Evolutionary conservation across 2,329 filamentous ascomycete species (phyloP), one percentile per base, ranked within the genome.

Genomic region (Lachnum nothofagi): DNA sequence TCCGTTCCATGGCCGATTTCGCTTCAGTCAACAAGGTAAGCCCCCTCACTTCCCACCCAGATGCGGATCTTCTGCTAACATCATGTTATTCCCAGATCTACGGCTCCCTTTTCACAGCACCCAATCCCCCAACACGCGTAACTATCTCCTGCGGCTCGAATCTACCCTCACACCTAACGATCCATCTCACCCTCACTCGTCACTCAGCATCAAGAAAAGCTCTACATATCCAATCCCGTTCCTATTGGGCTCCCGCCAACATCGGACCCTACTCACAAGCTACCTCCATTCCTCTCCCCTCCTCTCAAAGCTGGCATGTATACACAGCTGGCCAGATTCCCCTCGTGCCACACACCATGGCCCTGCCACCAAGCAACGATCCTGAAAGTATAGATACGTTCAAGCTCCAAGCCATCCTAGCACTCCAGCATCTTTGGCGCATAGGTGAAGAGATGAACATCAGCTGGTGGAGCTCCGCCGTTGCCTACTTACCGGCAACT

Each of bases 231-330:
- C 93, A 97, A 68, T 91, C 87, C 3, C 76, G 88, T 33, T 95
- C 89, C 9, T 97, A 97, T 73, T 98, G 93, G 93, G 93, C 93
- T 0, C 93, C 93, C 0, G 91, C 93, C 17, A 97, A 97, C 63
- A 97, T 98, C 46, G 93, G 93, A 0, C 93, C 93, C 0, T 97
- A 97, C 68, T 96, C 91, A 48, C 93, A 98, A 70, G 89, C 90
- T 3, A 82, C 93, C 42, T 74, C 78, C 2, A 69, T 80, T 9
- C 72, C 72, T 9, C 61, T 74, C 3, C 25, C 49, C 6, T 10
- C 24, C 27, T 7, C 50, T 65, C 7, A 57, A 60, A 3, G 44
- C 65, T 23, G 55, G 37, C 31, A 58, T 8, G 72, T 91, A 14
- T 83, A 82, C 46, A 76, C 96, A 29, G 91, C 93, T 0, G 93